phyloP scores from a whole-genome alignment of 306 rosid genomes.

The Dryas alaskensis region DNA sequence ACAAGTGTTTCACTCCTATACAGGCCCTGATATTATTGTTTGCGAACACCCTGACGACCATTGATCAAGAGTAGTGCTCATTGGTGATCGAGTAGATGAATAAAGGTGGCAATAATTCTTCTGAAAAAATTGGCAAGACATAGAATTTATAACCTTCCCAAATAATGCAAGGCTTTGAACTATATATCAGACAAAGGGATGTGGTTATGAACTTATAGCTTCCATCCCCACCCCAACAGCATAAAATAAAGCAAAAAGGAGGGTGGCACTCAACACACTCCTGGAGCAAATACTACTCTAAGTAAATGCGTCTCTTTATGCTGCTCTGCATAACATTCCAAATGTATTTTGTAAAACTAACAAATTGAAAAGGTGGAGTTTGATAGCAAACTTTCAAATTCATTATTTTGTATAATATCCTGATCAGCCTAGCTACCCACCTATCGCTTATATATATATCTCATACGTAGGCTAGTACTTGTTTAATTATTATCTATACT shows the following conservation, averaged over 20 bases:
- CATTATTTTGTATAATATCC: neutral
- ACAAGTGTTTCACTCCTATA: too few relatives aligned
- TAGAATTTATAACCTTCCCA: neutral
- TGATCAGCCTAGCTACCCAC: conserved; percentile 8
- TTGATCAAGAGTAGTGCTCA: neutral
- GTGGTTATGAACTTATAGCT: neutral
- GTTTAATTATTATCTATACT: too few relatives aligned
- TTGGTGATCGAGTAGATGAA: neutral
- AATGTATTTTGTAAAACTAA: conserved; percentile 2
- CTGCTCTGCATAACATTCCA: conserved; percentile 10
- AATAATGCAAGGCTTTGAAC: neutral
- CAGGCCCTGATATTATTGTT: too few relatives aligned
- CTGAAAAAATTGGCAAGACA: neutral
- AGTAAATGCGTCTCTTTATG: neutral
- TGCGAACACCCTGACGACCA: neutral
- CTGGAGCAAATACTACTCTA: neutral
- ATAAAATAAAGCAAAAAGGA: neutral
- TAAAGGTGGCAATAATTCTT: neutral
- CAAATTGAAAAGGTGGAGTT: conserved; percentile 6
- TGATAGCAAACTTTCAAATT: neutral
- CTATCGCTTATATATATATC: neutral
- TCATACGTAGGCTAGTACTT: neutral
- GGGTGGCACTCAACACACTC: too few relatives aligned
- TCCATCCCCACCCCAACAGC: conserved; percentile 1
- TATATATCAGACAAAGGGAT: too few relatives aligned